Percentiles rank a stretch among this genome's conserved stretches.
Evolutionary conservation across 106 monocot species (phyloP).

Genomic region (Ottelia alismoides): DNA sequence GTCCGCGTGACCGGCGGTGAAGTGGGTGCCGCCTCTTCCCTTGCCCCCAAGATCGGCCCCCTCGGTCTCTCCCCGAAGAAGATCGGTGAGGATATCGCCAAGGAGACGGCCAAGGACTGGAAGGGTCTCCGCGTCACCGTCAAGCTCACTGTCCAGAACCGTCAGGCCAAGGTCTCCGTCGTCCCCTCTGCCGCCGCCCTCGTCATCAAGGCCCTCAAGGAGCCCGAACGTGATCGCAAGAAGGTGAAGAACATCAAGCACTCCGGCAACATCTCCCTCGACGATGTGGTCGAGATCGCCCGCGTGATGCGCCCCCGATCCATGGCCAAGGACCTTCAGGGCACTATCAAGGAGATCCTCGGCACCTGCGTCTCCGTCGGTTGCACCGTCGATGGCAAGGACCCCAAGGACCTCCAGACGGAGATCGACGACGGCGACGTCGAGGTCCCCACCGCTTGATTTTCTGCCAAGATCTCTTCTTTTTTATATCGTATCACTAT

Average conservation of each 20-base stretch:
- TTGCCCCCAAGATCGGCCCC: constrained; percentile 58
- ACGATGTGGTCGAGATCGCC: constrained; percentile 58
- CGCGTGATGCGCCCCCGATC: constrained; percentile 38
- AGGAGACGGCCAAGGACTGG: constrained; percentile 65
- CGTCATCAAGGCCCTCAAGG: constrained; percentile 60
- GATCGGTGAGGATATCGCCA: constrained; percentile 65
- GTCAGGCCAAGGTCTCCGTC: constrained; percentile 55
- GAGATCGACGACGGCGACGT: constrained; percentile 37
- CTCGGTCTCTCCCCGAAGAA: constrained; percentile 62
- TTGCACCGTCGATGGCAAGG: constrained; percentile 56
- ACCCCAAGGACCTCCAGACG: constrained; percentile 50
- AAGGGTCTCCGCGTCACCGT: constrained; percentile 68
- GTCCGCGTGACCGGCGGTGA: constrained; percentile 65
- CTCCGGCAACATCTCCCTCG: constrained; percentile 46
- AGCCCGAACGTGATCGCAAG: constrained; percentile 60
- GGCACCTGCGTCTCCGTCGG: constrained; percentile 64
- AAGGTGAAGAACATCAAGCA: constrained; percentile 68
- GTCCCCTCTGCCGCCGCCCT: constrained; percentile 59
- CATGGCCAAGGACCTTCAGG: constrained; percentile 57
- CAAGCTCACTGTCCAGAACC: constrained; percentile 62
- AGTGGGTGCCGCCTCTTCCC: constrained; percentile 53
- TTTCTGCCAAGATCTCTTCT: too few relatives aligned
- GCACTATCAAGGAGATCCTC: constrained; percentile 54
- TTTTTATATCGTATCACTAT: too few relatives aligned
- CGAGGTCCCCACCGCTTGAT: constrained; percentile 27